Evolutionary conservation across 495 filamentous ascomycete genomes (phyloP), one percentile per base, ranked within the genome.

Genomic region (Pyrenopolyporus hunteri): DNA sequence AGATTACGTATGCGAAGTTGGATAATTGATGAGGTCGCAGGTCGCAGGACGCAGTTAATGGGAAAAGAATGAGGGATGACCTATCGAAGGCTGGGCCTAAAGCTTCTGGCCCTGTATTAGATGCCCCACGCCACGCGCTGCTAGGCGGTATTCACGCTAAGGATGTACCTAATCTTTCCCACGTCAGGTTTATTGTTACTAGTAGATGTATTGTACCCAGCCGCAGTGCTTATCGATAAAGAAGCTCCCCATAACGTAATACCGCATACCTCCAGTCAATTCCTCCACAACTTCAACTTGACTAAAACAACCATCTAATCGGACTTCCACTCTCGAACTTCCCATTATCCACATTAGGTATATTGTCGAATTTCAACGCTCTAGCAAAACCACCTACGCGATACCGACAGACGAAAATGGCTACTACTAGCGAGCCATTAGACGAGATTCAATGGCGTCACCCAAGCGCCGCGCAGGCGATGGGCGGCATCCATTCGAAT

Each of bases 371-470:
- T 19, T 37, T 32, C 10, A 23, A 33, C 32, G 25, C 29, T 19
- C 25, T 32, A 22, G 7, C 25, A 42, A 48, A 0, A 37, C 25
- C 13, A 39, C n/a, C 37, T 8, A 26, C 40, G 11, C 13, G 9
- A 36, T 23, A 4, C 28, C 8, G 39, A 26, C 37, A 16, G 39
- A 26, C 37, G 13, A 59, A 49, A 50, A 68, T 84, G 71, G 51
- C 70, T 6, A 40, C 58, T 22, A 50, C 52, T 1, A 67, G 85
- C 69, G 86, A 87, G 60, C 77, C 82, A 4, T 77, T 91, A 67
- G 90, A 92, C 75, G 90, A 93, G 74, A 89, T 90, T 57, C 83
- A 87, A 75, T 93, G 89, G 88, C 81, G 81, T 46, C 80, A 81
- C 22, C 85, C 86, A 19, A 76, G 76, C 29, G 74, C 83, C 36